These are phyloP conservation scores for Phoma sp. DNA, from an alignment of 2,329 filamentous ascomycete genomes.

Conservation along the genomic window DNA sequence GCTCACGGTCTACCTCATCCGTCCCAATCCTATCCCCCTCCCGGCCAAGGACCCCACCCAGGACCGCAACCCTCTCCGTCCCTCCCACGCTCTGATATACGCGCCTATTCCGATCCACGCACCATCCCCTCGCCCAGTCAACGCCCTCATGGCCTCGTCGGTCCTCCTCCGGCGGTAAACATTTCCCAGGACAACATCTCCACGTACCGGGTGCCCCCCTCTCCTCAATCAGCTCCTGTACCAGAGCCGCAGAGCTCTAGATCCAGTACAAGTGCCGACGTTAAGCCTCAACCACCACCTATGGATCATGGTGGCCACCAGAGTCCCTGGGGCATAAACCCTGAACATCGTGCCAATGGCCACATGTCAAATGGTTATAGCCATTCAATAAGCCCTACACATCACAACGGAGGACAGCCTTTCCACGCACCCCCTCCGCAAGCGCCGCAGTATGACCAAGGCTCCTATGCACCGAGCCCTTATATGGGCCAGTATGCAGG, in stretches of 20 bases:
- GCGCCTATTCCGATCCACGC: slow-evolving; percentile 42
- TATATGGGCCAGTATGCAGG: slow-evolving; percentile 41
- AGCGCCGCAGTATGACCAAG: slow-evolving; percentile 39
- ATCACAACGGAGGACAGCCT: slow-evolving; percentile 35
- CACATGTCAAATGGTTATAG: slow-evolving; percentile 42
- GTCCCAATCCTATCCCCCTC: slow-evolving; percentile 30
- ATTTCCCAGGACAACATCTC: slow-evolving; percentile 45
- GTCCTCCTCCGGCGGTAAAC: slow-evolving; percentile 37
- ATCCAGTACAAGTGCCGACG: slow-evolving; percentile 36
- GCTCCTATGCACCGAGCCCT: slow-evolving; percentile 32
- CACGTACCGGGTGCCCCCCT: slow-evolving; percentile 41
- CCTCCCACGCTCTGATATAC: slow-evolving; percentile 42
- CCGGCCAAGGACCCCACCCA: slow-evolving; percentile 27
- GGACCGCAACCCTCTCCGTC: slow-evolving; percentile 41
- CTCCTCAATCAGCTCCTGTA: slow-evolving; percentile 33
- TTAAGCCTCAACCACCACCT: slow-evolving; percentile 36
- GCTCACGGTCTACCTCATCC: slow-evolving; percentile 35
- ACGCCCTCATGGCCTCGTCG: slow-evolving; percentile 45
- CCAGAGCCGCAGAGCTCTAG: slow-evolving; percentile 34
- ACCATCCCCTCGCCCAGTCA: slow-evolving; percentile 43
- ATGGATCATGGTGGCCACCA: slow-evolving; percentile 48
- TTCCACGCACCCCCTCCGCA: slow-evolving; percentile 40
- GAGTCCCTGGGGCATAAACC: slow-evolving; percentile 39
- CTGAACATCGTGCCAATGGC: slow-evolving; percentile 44
- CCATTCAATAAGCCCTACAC: slow-evolving; percentile 39